A percentile compares a stretch with the other conserved stretches of the same genome.
Conservation (phyloP, 2,329 filamentous ascomycete species). For the Talaromyces verruculosus region DNA sequence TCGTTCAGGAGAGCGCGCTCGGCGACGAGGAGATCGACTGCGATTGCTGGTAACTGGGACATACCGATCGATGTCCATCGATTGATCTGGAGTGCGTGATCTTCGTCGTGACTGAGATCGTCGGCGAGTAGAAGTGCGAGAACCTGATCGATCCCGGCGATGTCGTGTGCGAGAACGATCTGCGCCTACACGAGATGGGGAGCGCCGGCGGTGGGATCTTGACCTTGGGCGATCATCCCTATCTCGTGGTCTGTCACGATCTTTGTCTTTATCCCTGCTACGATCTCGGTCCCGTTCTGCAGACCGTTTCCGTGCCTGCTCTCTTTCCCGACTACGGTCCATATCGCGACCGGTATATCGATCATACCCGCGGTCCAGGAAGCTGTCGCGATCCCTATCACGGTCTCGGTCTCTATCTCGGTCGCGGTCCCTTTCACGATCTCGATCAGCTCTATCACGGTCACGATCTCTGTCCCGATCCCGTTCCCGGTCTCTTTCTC, state of each 20-base stretch:
- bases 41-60: conserved; percentile 43
- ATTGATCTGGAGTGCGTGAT: conserved; percentile 29
- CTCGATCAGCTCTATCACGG: conserved; percentile 28
- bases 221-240: conserved; percentile 20
- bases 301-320: conserved; percentile 22
- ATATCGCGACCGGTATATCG: conserved; percentile 30
- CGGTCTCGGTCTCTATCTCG: conserved; percentile 30
- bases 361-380: conserved; percentile 32
- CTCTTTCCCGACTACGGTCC: conserved; percentile 27
- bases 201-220: conserved; percentile 17
- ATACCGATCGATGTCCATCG: conserved; percentile 46
- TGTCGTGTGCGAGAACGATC: conserved; percentile 7
- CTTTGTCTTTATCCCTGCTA: conserved; percentile 22
- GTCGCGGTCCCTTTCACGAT: conserved; percentile 32
- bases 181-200: conserved; percentile 4
- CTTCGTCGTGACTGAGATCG: conserved; percentile 25
- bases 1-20: conserved; percentile 34
- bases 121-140: conserved; percentile 23
- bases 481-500: conserved; percentile 35
- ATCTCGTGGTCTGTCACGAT: conserved; percentile 13
- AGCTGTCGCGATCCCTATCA: conserved; percentile 34
- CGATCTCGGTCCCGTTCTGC: conserved; percentile 22
- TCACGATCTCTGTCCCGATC: conserved; percentile 27
- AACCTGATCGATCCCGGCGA: conserved; percentile 17
- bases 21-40: conserved; percentile 43